Percentiles rank a stretch among this genome's conserved stretches.
phyloP scores from a whole-genome alignment of 1,284 basidiomycete species.

The Hemileia vastatrix region DNA sequence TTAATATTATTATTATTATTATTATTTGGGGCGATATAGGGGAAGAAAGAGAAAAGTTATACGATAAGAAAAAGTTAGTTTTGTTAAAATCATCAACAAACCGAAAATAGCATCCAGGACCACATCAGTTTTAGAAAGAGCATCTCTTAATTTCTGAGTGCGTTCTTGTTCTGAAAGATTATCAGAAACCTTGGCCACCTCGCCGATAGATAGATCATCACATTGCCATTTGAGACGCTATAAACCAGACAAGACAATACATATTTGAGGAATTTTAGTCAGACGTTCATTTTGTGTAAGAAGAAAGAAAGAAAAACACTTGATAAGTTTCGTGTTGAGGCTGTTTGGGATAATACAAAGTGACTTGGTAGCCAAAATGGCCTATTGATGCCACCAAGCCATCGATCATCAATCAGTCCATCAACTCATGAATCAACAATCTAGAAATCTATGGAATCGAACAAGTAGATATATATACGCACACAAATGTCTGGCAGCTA shows the following conservation, averaged over 20 bases:
- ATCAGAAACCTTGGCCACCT: conserved; percentile 25
- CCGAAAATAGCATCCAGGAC: conserved; percentile 90
- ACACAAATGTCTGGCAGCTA: conserved; percentile 89
- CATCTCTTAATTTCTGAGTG: conserved; percentile 50
- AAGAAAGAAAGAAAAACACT: neutral
- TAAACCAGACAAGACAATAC: neutral
- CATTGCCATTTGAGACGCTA: conserved; percentile 76
- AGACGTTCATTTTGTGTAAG: neutral
- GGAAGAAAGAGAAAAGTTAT: neutral
- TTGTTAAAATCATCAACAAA: conserved; percentile 28
- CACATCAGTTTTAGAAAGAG: conserved; percentile 62
- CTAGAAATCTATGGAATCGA: neutral
- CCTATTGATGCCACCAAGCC: conserved; percentile 48
- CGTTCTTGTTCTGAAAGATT: conserved; percentile 36
- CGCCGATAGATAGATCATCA: conserved; percentile 67
- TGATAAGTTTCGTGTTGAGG: conserved; percentile 22
- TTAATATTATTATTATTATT: too few species aligned
- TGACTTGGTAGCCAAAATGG: conserved; percentile 77
- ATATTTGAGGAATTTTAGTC: conserved; percentile 47
- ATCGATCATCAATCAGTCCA: neutral
- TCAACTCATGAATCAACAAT: neutral
- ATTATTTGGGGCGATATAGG: too few species aligned
- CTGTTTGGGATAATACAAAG: conserved; percentile 84
- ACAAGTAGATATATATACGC: conserved; percentile 31
- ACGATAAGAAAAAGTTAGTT: neutral